Evolutionary conservation across 768 basidiomycete species (phyloP).

Genomic region (Lentinula guzmanii): DNA sequence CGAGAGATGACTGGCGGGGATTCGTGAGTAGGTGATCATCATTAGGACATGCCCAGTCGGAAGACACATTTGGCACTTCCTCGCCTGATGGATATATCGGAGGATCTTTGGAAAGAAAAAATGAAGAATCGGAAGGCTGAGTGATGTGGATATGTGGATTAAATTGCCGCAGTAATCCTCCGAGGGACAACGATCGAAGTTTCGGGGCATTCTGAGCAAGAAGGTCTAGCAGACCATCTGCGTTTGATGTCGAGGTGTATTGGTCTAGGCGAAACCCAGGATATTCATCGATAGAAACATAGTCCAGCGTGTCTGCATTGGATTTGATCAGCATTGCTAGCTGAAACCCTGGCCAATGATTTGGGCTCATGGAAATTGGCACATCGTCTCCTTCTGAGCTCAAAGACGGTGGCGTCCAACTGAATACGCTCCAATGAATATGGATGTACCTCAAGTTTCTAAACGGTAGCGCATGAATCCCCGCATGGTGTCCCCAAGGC

Average conservation of each 20-base stretch:
- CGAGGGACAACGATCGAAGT: background rate
- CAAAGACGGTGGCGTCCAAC: background rate
- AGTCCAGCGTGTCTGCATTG: background rate
- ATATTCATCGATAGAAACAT: constrained; percentile 1
- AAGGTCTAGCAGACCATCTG: background rate
- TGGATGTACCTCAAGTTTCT: background rate
- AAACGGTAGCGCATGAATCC: background rate
- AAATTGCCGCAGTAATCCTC: background rate
- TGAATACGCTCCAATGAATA: background rate
- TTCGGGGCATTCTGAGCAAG: background rate
- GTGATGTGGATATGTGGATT: background rate
- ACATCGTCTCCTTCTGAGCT: too few species aligned
- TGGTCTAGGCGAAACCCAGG: background rate
- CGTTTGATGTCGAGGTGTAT: background rate
- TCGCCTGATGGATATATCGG: background rate
- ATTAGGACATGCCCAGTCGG: too few species aligned
- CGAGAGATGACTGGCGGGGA: background rate
- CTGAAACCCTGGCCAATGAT: background rate
- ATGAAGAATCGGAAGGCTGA: background rate
- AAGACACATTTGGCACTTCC: background rate
- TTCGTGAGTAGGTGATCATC: too few species aligned
- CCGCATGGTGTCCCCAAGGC: background rate
- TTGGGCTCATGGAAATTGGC: too few species aligned
- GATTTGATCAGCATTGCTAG: background rate
- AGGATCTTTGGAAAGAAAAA: background rate